A percentile compares a stretch with the other conserved stretches of the same genome.
Conservation (phyloP, 768 basidiomycete genomes). For the Kwoniella sp. region DNA sequence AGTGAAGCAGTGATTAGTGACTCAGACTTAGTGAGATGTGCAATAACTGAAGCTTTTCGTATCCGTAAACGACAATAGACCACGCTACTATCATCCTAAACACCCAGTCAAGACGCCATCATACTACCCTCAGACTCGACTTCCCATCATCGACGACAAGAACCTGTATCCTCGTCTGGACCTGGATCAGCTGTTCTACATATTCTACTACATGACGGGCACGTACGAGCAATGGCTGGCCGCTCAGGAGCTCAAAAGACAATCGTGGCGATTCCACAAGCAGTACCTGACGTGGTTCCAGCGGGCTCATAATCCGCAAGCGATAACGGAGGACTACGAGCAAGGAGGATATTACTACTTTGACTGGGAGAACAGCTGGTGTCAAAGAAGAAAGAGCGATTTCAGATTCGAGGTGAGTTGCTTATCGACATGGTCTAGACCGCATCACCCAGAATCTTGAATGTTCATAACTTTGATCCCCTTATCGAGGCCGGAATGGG, state of each 20-base stretch:
- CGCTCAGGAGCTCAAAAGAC: conserved; percentile 93
- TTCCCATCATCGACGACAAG: conserved; percentile 76
- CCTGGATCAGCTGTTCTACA: conserved; percentile 95
- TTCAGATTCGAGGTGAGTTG: conserved; percentile 68
- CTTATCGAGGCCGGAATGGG: background rate
- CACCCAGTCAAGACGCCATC: conserved; percentile 87
- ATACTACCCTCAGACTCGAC: conserved; percentile 91
- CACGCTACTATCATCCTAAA: conserved; percentile 93
- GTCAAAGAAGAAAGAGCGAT: conserved; percentile 95
- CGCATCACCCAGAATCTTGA: background rate
- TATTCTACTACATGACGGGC: conserved; percentile 96
- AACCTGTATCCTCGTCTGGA: conserved; percentile 87
- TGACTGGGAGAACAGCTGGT: conserved; percentile 99
- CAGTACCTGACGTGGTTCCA: conserved; percentile 99
- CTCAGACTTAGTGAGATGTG: background rate
- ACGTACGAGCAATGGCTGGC: conserved; percentile 98
- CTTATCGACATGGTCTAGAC: background rate
- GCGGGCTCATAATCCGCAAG: conserved; percentile 93
- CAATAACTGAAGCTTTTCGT: background rate
- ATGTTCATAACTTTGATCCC: background rate
- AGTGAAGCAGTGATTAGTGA: conserved; percentile 20
- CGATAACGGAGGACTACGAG: conserved; percentile 98
- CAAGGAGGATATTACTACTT: conserved; percentile 99
- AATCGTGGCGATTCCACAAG: conserved; percentile 98
- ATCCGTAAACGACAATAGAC: conserved; percentile 61